phyloP scores from a whole-genome alignment of 768 basidiomycete species.

The Psilocybe azurescens region DNA sequence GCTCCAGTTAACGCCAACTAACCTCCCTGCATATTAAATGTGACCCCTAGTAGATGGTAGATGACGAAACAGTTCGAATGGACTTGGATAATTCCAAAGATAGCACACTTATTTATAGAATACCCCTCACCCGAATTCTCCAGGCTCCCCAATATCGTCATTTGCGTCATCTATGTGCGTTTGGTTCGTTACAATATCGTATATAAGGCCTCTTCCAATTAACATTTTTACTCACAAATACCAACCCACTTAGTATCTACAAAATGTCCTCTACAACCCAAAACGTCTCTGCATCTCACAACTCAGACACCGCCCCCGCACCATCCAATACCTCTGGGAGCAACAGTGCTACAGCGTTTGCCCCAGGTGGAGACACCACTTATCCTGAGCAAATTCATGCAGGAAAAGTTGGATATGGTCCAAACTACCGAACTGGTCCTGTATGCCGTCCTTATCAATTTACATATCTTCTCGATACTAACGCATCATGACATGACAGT shows the following conservation, averaged over 20 bases:
- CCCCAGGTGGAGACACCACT: background rate
- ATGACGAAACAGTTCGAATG: background rate
- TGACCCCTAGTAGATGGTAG: background rate
- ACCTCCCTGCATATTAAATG: background rate
- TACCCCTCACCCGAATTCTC: background rate
- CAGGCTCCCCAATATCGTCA: constrained; percentile 18
- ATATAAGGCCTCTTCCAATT: background rate
- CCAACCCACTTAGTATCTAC: background rate
- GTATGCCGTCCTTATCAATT: constrained; percentile 28
- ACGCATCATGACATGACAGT: constrained; percentile 13
- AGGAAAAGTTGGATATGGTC: constrained; percentile 49
- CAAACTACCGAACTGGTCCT: constrained; percentile 39
- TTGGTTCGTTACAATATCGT: background rate
- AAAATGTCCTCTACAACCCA: constrained; percentile 10
- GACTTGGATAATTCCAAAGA: background rate
- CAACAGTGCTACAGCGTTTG: background rate
- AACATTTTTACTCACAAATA: background rate
- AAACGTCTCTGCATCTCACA: constrained; percentile 11
- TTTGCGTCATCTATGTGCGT: constrained; percentile 16
- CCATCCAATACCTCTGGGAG: constrained; percentile 10
- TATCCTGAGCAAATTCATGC: constrained; percentile 51
- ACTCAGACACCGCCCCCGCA: constrained; percentile 2
- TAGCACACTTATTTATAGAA: constrained; percentile 14
- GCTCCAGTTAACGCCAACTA: background rate
- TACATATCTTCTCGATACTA: background rate